Evolutionary conservation across 805 yeast species (phyloP).

Genomic region (Yamadazyma insecticola): DNA sequence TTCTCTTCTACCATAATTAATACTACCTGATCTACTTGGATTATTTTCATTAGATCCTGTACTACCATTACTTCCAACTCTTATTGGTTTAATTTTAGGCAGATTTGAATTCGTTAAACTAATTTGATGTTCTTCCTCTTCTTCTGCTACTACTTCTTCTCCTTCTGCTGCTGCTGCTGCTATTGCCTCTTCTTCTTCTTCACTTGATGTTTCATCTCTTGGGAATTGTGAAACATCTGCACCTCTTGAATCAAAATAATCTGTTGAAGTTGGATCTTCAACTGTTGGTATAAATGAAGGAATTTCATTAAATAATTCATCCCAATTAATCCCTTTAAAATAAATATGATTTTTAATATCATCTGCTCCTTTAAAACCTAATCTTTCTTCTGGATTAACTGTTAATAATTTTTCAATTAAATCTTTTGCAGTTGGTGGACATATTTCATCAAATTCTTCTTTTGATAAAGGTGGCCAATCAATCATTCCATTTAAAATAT

Average conservation of each 20-base stretch:
- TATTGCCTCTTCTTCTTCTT: conserved; percentile 17
- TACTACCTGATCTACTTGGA: conserved; percentile 11
- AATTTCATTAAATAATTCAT: conserved; percentile 57
- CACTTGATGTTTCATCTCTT: conserved; percentile 36
- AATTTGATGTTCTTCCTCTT: conserved; percentile 1
- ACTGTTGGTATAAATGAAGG: conserved; percentile 80
- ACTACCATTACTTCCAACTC: conserved; percentile 4
- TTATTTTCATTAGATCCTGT: conserved; percentile 14
- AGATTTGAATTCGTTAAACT: too few species aligned
- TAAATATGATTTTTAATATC: conserved; percentile 81
- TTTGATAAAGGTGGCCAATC: conserved; percentile 73
- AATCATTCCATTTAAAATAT: conserved; percentile 67
- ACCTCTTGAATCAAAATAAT: conserved; percentile 88
- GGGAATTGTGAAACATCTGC: conserved; percentile 69
- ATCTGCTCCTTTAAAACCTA: conserved; percentile 74
- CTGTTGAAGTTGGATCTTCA: conserved; percentile 82
- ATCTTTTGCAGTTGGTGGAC: conserved; percentile 69
- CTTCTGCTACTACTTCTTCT: not conserved
- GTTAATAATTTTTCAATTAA: conserved; percentile 60
- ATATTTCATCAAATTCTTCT: conserved; percentile 48
- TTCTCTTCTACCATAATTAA: conserved; percentile 42
- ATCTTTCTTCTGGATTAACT: conserved; percentile 59
- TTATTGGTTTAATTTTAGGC: too few species aligned
- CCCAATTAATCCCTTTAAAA: conserved; percentile 74
- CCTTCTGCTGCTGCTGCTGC: conserved; percentile 1